These are phyloP conservation scores for Coprinopsis cinerea DNA, from an alignment of 768 basidiomycete species.

Conservation along the genomic window DNA sequence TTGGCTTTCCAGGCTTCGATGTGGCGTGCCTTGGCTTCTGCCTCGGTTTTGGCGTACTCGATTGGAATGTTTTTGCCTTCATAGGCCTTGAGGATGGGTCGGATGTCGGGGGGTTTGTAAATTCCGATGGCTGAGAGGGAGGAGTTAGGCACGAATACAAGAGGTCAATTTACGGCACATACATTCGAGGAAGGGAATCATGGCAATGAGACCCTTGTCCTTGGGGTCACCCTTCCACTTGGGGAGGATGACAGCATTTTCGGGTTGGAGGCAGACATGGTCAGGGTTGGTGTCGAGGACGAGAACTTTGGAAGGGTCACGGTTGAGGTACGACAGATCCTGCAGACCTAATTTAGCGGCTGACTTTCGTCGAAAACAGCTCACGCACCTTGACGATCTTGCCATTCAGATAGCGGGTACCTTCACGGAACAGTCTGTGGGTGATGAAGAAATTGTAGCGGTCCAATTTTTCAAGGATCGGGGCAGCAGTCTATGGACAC, in stretches of 20 bases:
- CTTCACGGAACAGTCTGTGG: slow-evolving; percentile 90
- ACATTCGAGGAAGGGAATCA: slow-evolving; percentile 98
- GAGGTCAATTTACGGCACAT: slow-evolving; percentile 14
- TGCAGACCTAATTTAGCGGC: slow-evolving; percentile 21
- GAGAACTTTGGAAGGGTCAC: slow-evolving; percentile 87
- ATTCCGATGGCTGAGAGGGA: slow-evolving; percentile 74
- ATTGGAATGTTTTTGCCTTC: slow-evolving; percentile 81
- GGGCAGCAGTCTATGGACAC: slow-evolving; percentile 65
- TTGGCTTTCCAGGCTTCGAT: slow-evolving; percentile 76
- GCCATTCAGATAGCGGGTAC: slow-evolving; percentile 78
- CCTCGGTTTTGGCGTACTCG: slow-evolving; percentile 87
- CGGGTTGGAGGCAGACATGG: slow-evolving; percentile 73
- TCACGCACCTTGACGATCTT: slow-evolving; percentile 72
- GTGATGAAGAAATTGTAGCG: slow-evolving; percentile 85
- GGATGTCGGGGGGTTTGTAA: slow-evolving; percentile 81
- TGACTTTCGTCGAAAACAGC: background rate
- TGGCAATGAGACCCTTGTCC: slow-evolving; percentile 72
- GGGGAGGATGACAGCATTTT: slow-evolving; percentile 80
- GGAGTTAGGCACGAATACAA: slow-evolving; percentile 1
- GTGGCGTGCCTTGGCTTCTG: slow-evolving; percentile 70
- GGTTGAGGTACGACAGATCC: slow-evolving; percentile 93
- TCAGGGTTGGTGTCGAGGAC: slow-evolving; percentile 81
- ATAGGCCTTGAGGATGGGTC: slow-evolving; percentile 82
- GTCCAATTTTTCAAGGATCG: slow-evolving; percentile 90
- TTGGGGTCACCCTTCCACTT: slow-evolving; percentile 79